Base-by-base conservation (phyloP, 2,329 filamentous ascomycete genomes). In the Colletotrichum phormii region DNA sequence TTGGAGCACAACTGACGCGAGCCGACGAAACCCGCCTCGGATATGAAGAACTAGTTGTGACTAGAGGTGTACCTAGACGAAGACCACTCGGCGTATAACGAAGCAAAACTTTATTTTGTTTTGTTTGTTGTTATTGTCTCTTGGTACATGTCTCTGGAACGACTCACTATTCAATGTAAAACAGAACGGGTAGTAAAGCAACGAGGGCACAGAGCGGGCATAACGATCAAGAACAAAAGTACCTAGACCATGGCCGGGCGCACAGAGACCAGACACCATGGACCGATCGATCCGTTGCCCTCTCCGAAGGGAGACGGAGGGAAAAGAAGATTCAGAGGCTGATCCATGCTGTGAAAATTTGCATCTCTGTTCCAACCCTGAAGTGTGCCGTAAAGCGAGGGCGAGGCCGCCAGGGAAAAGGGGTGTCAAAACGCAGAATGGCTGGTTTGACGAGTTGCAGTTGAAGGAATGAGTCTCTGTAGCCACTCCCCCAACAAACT, bases 91-190 rank as follows among this genome's bases (percentile, higher is more conserved):
- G 37, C 54, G 46, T 54, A 49, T 18, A 42, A 59, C 22, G 9
- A 22, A 26, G 37, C 31, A 57, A 22, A 31, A 55, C 53, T 15
- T 55, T 55, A 24, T 55, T 29, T 35, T 61, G 46, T 60, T 67
- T 66, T 46, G 33, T 61, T 67, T 69, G 60, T 61, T 70, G 65
- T 62, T 67, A 13, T 60, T 71, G 57, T 71, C 55, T 62, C 68
- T 71, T 62, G 49, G 33, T 66, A 59, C 54, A 59, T 59, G 64
- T 66, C 64, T 60, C 18, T 37, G 26, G 42, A 60, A 64, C 37
- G 35, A 58, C 60, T 69, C 61, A 59, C 54, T 37, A 26, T 49
- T 37, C 22, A 62, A 33, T 37, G 53, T 54, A 65, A 70, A 70
- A 70, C 61, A 58, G 61, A 31, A 54, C 49, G 62, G 26, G 18